Conservation (phyloP, 805 yeast genomes). For the Monosporozyma aerobia region DNA sequence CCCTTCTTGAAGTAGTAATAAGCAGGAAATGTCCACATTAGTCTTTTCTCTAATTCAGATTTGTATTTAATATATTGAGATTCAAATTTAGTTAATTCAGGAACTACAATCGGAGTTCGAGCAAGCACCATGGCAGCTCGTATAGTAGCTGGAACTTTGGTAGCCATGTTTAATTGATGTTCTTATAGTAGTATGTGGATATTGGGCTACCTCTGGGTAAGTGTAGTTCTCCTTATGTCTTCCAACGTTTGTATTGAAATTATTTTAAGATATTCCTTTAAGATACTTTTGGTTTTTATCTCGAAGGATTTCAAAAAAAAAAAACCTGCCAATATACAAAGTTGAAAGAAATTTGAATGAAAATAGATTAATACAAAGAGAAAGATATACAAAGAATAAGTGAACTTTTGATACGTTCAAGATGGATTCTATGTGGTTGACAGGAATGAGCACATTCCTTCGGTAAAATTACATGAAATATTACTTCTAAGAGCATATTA, state of each 20-base stretch:
- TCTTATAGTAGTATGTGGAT: not conserved
- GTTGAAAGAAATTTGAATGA: not conserved
- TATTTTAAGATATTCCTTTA: not conserved
- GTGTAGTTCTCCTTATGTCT: not conserved
- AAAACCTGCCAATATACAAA: not conserved
- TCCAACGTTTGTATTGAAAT: not conserved
- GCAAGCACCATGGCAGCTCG: conserved; percentile 57
- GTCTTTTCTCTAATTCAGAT: conserved; percentile 72
- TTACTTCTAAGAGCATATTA: not conserved
- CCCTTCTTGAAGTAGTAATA: conserved; percentile 88
- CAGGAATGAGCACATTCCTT: not conserved
- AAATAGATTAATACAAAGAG: not conserved
- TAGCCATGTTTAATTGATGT: not conserved
- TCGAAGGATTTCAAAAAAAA: not conserved
- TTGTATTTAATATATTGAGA: conserved; percentile 71
- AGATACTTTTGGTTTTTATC: not conserved
- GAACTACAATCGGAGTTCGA: conserved; percentile 77
- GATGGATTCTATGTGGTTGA: not conserved
- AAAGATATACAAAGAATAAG: not conserved
- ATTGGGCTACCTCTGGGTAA: not conserved
- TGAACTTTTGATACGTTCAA: not conserved
- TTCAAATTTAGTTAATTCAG: conserved; percentile 66
- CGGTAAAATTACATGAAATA: not conserved
- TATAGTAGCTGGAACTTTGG: conserved; percentile 5
- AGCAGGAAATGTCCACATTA: conserved; percentile 97